These are phyloP conservation scores for Fusarium setosum DNA, from an alignment of 2,329 filamentous ascomycete genomes.

Conservation along the genomic window DNA sequence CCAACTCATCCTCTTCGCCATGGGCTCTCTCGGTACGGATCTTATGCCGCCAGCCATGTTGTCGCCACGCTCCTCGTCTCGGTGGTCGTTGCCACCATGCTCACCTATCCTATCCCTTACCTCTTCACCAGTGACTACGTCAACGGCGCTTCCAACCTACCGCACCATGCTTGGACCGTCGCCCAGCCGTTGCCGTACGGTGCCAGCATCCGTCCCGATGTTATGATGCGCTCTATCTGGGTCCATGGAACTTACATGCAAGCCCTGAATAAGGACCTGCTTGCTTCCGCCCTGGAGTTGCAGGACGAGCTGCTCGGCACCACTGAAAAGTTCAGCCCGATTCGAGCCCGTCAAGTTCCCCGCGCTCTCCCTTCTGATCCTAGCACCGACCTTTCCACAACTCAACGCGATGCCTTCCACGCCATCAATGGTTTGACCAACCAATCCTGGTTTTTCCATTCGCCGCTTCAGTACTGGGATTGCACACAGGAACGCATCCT, in stretches of 20 bases:
- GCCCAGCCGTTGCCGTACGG: constrained; percentile 71
- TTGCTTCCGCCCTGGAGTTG: constrained; percentile 74
- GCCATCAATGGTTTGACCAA: constrained; percentile 70
- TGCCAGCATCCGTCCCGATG: constrained; percentile 67
- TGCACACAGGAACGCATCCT: constrained; percentile 70
- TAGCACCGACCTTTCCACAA: constrained; percentile 52
- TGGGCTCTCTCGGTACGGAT: constrained; percentile 76
- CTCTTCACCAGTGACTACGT: constrained; percentile 79
- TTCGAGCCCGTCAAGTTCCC: constrained; percentile 45
- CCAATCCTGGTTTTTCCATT: constrained; percentile 82
- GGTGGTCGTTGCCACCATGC: constrained; percentile 74
- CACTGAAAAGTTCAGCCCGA: constrained; percentile 66
- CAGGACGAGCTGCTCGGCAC: constrained; percentile 76
- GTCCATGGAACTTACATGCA: constrained; percentile 85
- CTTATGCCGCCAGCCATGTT: constrained; percentile 78
- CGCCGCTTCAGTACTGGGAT: constrained; percentile 85
- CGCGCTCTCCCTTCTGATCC: constrained; percentile 43
- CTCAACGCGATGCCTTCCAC: constrained; percentile 66
- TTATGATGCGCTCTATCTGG: constrained; percentile 87
- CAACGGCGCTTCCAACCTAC: constrained; percentile 77
- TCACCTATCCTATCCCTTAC: constrained; percentile 81
- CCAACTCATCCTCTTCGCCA: constrained; percentile 73
- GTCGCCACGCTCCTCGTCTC: constrained; percentile 79
- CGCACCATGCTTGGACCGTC: constrained; percentile 85
- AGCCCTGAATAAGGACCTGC: constrained; percentile 73